These are phyloP conservation scores for Metarhizium rileyi DNA, from an alignment of 2,329 filamentous ascomycete genomes.

Conservation along the genomic window DNA sequence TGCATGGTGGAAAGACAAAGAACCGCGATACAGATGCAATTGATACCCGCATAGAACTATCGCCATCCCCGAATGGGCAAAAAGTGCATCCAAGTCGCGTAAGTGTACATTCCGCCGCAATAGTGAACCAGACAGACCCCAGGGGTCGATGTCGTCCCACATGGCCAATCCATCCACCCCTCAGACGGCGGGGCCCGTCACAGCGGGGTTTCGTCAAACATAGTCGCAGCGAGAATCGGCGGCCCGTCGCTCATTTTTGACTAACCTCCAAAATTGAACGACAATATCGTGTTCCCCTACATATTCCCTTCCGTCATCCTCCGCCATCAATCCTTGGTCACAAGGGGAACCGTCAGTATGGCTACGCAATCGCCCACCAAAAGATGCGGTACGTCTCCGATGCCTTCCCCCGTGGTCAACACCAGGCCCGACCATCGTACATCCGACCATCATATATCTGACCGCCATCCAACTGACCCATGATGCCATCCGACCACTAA, in stretches of 20 bases:
- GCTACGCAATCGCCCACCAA: conserved; percentile 41
- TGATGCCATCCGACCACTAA: background rate
- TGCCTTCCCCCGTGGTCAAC: conserved; percentile 3
- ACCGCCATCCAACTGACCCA: background rate
- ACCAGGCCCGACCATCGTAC: conserved; percentile 4
- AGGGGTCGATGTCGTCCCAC: no score
- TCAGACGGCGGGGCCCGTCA: conserved; percentile 24
- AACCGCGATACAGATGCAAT: background rate
- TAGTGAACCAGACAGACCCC: no score
- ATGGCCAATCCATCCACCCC: no score
- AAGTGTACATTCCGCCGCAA: no score
- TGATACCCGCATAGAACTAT: background rate
- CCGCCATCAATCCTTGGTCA: background rate
- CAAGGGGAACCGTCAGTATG: conserved; percentile 12
- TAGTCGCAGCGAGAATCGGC: conserved; percentile 13
- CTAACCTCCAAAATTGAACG: background rate
- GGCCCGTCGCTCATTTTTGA: background rate
- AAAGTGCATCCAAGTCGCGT: no score
- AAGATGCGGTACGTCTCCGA: conserved; percentile 43
- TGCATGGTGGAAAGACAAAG: background rate
- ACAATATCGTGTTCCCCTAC: background rate
- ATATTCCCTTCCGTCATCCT: background rate
- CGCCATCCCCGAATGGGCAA: no score
- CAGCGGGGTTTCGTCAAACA: conserved; percentile 16
- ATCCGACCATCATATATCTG: background rate